Evolutionary conservation across 371 early-diverging fungal genomes (phyloP).

Genomic region (Entomophthora muscae): DNA sequence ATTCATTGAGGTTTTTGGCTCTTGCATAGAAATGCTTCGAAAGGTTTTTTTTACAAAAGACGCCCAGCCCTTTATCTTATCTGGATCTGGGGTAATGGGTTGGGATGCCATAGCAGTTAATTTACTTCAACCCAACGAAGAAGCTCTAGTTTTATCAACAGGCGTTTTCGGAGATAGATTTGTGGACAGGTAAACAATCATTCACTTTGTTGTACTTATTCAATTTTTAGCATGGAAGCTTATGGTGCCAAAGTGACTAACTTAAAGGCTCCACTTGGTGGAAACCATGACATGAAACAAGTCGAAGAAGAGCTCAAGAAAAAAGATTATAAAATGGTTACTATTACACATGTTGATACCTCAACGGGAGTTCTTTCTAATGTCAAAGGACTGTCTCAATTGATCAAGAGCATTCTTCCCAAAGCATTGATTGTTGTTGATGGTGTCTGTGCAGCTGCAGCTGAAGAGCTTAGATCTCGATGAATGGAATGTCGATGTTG

Average conservation of each 20-base stretch:
- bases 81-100: constrained; percentile 86
- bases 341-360: constrained; percentile 92
- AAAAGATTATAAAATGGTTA: constrained; percentile 63
- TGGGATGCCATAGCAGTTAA: constrained; percentile 92
- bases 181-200: constrained; percentile 73
- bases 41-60: constrained; percentile 55
- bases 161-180: constrained; percentile 95
- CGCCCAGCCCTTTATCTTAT: constrained; percentile 87
- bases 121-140: constrained; percentile 72
- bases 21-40: constrained; percentile 63
- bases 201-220: no score
- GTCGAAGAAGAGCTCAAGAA: constrained; percentile 27
- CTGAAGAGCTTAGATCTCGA: constrained; percentile 86
- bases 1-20: constrained; percentile 78
- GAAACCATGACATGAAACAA: constrained; percentile 36
- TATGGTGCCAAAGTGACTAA: constrained; percentile 78
- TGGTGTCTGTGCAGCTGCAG: constrained; percentile 90
- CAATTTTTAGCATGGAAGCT: constrained; percentile 39
- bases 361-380: constrained; percentile 83
- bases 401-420: constrained; percentile 61
- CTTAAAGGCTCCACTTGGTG: constrained; percentile 46
- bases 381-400: constrained; percentile 52
- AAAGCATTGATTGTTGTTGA: constrained; percentile 82
- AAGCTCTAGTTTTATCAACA: constrained; percentile 76
- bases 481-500: constrained; percentile 77